Conservation (phyloP, 2,329 filamentous ascomycete species). For the Talaromyces albobiverticillius region DNA sequence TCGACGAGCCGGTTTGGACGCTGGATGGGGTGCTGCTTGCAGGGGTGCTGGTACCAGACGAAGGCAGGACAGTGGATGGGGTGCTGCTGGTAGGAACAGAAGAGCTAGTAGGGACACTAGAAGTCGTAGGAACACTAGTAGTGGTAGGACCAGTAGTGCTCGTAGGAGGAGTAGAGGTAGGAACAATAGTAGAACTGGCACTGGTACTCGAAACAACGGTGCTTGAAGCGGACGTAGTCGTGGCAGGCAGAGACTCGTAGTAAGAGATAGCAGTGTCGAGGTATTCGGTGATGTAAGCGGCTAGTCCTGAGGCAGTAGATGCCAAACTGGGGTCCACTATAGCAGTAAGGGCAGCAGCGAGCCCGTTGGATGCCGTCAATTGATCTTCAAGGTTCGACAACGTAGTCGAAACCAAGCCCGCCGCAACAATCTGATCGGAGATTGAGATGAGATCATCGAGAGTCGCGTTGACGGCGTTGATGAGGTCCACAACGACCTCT, state of each 20-base stretch:
- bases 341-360: conserved; percentile 1
- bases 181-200: background rate
- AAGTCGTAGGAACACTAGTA: background rate
- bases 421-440: background rate
- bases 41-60: no score
- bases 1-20: no score
- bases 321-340: background rate
- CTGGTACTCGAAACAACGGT: background rate
- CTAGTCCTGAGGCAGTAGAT: conserved; percentile 17
- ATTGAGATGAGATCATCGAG: conserved; percentile 6
- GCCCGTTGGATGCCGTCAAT: conserved; percentile 21
- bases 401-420: conserved; percentile 1
- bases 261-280: conserved; percentile 30
- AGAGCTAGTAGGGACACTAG: background rate
- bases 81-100: no score
- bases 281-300: conserved; percentile 26
- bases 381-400: conserved; percentile 23
- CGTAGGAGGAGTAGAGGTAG: background rate
- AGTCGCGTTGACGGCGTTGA: conserved; percentile 6
- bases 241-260: conserved; percentile 17
- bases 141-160: background rate
- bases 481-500: background rate
- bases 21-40: no score
- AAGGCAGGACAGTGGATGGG: no score
- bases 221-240: background rate